A percentile compares a stretch with the other conserved stretches of the same genome.
Conservation (phyloP, 2,329 filamentous ascomycete genomes). For the Metarhizium sp. region DNA sequence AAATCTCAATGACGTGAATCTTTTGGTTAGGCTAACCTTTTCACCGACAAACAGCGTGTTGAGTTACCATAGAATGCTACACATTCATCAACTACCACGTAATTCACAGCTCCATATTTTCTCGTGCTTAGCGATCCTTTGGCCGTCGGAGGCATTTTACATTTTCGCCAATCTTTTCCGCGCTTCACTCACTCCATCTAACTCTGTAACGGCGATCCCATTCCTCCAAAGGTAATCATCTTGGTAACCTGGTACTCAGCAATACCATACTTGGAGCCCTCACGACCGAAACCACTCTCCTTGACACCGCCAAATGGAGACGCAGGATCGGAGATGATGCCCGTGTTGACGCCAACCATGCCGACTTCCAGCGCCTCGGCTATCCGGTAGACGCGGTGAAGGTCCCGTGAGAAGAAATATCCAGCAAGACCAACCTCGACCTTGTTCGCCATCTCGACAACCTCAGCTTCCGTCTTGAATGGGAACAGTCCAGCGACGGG, state of each 20-base stretch:
- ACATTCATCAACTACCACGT: too few relatives aligned
- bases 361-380: constrained; percentile 69
- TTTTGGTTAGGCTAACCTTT: too few relatives aligned
- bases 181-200: constrained; percentile 7
- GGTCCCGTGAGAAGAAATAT: constrained; percentile 75
- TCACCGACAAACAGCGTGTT: too few relatives aligned
- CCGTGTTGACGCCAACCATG: constrained; percentile 81
- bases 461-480: constrained; percentile 83
- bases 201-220: constrained; percentile 44
- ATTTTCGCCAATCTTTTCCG: too few relatives aligned
- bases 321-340: constrained; percentile 50
- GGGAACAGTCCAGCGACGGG: constrained; percentile 85
- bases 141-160: too few relatives aligned
- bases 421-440: constrained; percentile 83
- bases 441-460: constrained; percentile 72
- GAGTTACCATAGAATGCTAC: too few relatives aligned
- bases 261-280: constrained; percentile 69
- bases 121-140: too few relatives aligned
- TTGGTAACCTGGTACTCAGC: constrained; percentile 70
- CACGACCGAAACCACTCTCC: constrained; percentile 70
- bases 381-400: constrained; percentile 50
- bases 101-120: too few relatives aligned
- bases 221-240: constrained; percentile 46
- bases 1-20: too few relatives aligned
- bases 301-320: constrained; percentile 72